Base-by-base conservation (phyloP, 148 eudicot genomes). In the Talinum fruticosum region DNA sequence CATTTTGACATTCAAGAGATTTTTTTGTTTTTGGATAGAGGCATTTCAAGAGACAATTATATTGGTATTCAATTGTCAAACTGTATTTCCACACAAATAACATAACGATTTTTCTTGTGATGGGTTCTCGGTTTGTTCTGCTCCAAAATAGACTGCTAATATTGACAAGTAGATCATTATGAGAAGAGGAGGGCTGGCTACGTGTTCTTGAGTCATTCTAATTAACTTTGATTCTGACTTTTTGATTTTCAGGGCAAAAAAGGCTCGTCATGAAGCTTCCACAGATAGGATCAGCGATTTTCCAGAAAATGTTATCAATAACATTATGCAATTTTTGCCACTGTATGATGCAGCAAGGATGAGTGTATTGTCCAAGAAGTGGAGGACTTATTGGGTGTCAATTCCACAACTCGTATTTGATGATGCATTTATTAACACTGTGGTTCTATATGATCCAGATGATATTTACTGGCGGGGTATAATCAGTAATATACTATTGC, bases 281-380 rank as follows among this genome's bases (percentile, higher is more conserved):
- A 19, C 38, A 18, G 71, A 67, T 34, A 18, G 30, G 41, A 67
- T 67, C 30, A 32, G 19, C 18, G 71, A 67, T 34, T 67, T 67
- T 15, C 71, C 71, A 8, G 15, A 67, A 24, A 33, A 67, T 67
- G 71, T 67, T 14, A 30, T 67, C 21, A 41, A 67, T 34, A 15
- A 32, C 16, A 67, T 67, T 34, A 67, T 67, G 71, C 71, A 41
- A 41, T 32, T 12, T 16, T 28, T 68, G 41, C 12, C 38, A 2
- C n/a, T 68, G 24, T 5, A 16, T 68, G 71, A 68, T 68, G 71
- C 41, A 1, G 71, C 45, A 6, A 68, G 71, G 26, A 68, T 35
- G 38, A 68, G 71, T 68, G 44, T 68, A 10, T 35, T 68, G 8
- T 68, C 71, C 38, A 68, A 32, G 34, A 68, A 34, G 24, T 68